Percentiles rank a stretch among this genome's conserved stretches.
Evolutionary conservation across 768 basidiomycete genomes (phyloP).

Genomic region (Termitomyces sp.): DNA sequence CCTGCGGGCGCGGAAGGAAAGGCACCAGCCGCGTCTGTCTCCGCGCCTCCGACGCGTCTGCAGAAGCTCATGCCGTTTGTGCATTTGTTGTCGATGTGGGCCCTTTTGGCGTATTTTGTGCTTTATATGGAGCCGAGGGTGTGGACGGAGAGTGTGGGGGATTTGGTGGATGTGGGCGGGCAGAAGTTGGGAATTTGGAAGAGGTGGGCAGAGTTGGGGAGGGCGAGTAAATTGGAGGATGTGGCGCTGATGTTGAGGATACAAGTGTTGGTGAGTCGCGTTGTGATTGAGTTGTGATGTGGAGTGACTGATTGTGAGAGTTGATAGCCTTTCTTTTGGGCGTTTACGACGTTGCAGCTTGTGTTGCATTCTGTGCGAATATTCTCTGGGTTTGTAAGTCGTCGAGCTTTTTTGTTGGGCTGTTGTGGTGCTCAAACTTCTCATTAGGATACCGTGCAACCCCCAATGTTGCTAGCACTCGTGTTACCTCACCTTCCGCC

Average conservation of each 20-base stretch:
- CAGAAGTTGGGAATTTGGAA: constrained; percentile 39
- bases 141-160: constrained; percentile 38
- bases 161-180: constrained; percentile 19
- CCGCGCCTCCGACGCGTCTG: constrained; percentile 37
- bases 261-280: constrained; percentile 53
- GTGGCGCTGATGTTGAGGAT: constrained; percentile 37
- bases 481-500: constrained; percentile 66
- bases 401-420: constrained; percentile 21
- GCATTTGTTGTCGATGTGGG: constrained; percentile 65
- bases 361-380: constrained; percentile 71
- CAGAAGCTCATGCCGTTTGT: constrained; percentile 66
- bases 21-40: constrained; percentile 17
- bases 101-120: constrained; percentile 65
- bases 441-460: constrained; percentile 54
- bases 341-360: constrained; percentile 71
- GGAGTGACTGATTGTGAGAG: neutral
- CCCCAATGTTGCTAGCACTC: constrained; percentile 57
- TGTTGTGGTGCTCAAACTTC: neutral
- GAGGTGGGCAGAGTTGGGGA: constrained; percentile 61
- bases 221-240: constrained; percentile 33
- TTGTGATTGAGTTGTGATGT: neutral
- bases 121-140: constrained; percentile 60
- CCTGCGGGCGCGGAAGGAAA: constrained; percentile 25
- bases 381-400: constrained; percentile 64
- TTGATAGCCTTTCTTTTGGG: constrained; percentile 78